phyloP scores from a whole-genome alignment of 78 protist species.

The Isochrysis galbana region DNA sequence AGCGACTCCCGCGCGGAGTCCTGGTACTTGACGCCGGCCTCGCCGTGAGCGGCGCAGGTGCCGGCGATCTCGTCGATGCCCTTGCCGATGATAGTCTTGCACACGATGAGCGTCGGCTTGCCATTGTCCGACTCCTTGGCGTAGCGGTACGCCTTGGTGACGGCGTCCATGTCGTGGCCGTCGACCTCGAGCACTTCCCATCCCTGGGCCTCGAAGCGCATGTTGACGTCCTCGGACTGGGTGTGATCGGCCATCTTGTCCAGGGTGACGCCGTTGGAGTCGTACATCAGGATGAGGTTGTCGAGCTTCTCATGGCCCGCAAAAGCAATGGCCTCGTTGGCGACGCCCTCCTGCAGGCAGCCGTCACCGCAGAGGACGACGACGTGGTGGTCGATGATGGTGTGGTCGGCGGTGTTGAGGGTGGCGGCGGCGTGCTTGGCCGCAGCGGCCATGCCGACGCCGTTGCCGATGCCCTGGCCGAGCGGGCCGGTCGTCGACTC shows the following conservation, averaged over 20 bases:
- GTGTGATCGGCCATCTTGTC: slow-evolving; percentile 68
- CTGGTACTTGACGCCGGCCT: slow-evolving; percentile 48
- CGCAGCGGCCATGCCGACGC: slow-evolving; percentile 78
- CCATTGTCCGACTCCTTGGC: slow-evolving; percentile 51
- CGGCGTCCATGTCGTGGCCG: slow-evolving; percentile 51
- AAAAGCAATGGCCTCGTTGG: slow-evolving; percentile 70
- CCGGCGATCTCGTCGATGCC: slow-evolving; percentile 59
- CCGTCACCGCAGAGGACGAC: slow-evolving; percentile 71
- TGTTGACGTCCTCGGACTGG: slow-evolving; percentile 59
- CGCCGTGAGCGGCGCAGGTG: slow-evolving; percentile 73
- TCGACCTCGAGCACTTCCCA: slow-evolving; percentile 63
- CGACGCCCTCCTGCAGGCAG: slow-evolving; percentile 74
- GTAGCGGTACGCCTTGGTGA: slow-evolving; percentile 32
- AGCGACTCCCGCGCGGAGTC: not conserved
- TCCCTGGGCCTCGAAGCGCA: slow-evolving; percentile 72
- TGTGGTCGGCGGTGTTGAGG: slow-evolving; percentile 65
- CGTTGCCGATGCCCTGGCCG: slow-evolving; percentile 74
- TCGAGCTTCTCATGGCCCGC: slow-evolving; percentile 71
- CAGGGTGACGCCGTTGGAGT: slow-evolving; percentile 71
- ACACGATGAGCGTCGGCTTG: slow-evolving; percentile 61
- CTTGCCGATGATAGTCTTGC: slow-evolving; percentile 69
- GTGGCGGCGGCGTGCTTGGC: slow-evolving; percentile 52
- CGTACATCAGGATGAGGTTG: slow-evolving; percentile 70
- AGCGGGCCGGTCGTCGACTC: slow-evolving; percentile 83
- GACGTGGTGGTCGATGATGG: slow-evolving; percentile 58